phyloP scores from a whole-genome alignment of 2,329 filamentous ascomycete species.

The Claviceps purpurea region DNA sequence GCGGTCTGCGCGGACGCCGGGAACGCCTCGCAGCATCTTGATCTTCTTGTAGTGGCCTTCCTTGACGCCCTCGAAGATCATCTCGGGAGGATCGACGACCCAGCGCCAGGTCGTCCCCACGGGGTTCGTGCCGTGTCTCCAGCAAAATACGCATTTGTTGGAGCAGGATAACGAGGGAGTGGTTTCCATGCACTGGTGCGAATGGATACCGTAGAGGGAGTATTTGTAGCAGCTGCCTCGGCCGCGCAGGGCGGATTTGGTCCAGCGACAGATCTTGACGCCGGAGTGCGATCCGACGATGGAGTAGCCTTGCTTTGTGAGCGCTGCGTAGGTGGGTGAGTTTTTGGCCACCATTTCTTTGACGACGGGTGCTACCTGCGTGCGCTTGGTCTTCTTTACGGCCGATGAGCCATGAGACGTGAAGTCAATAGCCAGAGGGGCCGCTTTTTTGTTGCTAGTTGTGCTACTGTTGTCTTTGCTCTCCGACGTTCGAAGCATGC shows the following conservation, averaged over 20 bases:
- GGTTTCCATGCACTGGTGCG: slow-evolving; percentile 96
- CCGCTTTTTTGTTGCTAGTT: slow-evolving; percentile 13
- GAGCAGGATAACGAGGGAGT: slow-evolving; percentile 91
- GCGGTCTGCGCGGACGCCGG: slow-evolving; percentile 79
- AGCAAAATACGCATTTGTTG: slow-evolving; percentile 98
- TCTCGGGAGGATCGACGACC: slow-evolving; percentile 80
- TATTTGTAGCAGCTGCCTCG: slow-evolving; percentile 96
- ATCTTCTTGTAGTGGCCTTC: slow-evolving; percentile 93
- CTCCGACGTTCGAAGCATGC: slow-evolving; percentile 41
- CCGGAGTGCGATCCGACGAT: slow-evolving; percentile 93
- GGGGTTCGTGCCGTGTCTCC: slow-evolving; percentile 94
- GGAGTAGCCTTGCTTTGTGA: slow-evolving; percentile 93
- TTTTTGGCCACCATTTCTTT: slow-evolving; percentile 93
- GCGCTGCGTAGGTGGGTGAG: slow-evolving; percentile 74
- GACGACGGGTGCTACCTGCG: slow-evolving; percentile 28
- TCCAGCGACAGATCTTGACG: slow-evolving; percentile 97
- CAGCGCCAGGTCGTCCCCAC: slow-evolving; percentile 95
- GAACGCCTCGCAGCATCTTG: slow-evolving; percentile 89
- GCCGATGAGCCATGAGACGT: slow-evolving; percentile 48
- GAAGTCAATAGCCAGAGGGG: slow-evolving; percentile 70
- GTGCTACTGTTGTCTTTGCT: slow-evolving; percentile 20
- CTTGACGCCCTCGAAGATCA: slow-evolving; percentile 85
- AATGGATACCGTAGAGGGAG: slow-evolving; percentile 93
- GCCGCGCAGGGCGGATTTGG: slow-evolving; percentile 86
- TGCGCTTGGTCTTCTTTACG: slow-evolving; percentile 32